Conservation (phyloP, 495 filamentous ascomycete genomes). For the Daldinia vernicosa region DNA sequence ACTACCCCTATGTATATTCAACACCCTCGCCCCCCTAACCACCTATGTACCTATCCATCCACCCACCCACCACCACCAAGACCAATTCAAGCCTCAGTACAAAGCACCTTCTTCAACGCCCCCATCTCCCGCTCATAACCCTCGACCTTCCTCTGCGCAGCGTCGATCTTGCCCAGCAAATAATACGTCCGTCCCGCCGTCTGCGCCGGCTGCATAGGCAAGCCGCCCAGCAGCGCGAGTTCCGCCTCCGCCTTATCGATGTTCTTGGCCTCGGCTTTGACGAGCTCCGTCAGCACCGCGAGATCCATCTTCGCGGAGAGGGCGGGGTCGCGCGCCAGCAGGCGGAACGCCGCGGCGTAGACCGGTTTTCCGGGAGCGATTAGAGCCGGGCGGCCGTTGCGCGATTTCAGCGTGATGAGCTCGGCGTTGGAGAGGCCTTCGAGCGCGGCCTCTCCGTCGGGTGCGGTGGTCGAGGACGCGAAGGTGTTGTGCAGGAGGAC, state of each 20-base stretch:
- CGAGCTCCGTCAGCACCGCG: conserved; percentile 69
- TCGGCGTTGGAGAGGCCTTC: conserved; percentile 86
- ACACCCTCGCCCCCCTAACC: not conserved
- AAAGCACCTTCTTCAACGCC: conserved; percentile 70
- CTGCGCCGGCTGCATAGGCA: conserved; percentile 72
- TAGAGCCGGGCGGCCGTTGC: conserved; percentile 75
- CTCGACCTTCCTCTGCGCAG: conserved; percentile 78
- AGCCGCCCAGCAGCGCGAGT: conserved; percentile 66
- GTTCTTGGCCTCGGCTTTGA: conserved; percentile 73
- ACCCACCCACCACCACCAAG: not conserved
- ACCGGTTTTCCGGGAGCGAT: conserved; percentile 88
- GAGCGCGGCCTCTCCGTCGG: conserved; percentile 72
- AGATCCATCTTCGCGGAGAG: conserved; percentile 80
- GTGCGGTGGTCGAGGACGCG: conserved; percentile 57
- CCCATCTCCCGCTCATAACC: conserved; percentile 77
- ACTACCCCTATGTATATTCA: conserved; percentile 4
- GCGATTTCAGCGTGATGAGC: conserved; percentile 79
- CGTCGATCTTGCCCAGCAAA: conserved; percentile 74
- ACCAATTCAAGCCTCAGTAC: conserved; percentile 33
- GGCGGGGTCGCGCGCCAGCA: conserved; percentile 74
- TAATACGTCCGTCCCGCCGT: conserved; percentile 69
- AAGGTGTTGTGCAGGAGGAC: conserved; percentile 79
- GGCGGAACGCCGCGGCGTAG: conserved; percentile 81
- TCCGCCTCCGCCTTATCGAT: conserved; percentile 86
- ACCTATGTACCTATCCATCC: not conserved